Evolutionary conservation across 139 green algal genomes (phyloP), one percentile per base, ranked within the genome.

Genomic region (Haematococcus sp.): DNA sequence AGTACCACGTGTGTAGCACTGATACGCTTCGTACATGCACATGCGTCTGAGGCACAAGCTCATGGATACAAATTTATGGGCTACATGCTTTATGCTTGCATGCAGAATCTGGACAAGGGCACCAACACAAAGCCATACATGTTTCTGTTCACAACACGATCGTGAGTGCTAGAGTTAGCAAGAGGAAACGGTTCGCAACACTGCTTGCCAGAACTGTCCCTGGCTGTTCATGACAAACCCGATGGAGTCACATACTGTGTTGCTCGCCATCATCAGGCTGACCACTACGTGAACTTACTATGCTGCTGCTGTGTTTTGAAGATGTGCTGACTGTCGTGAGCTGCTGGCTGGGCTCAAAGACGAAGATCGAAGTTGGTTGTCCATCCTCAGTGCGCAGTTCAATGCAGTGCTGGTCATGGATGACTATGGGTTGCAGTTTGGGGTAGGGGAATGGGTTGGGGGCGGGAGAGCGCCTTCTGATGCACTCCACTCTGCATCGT

Each of bases 361-460:
- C 7, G 40, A 49, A 11, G 40, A 7, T 11, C 40, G 40, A 7
- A 49, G 40, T 11, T 49, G 40, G 40, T 11, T 49, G 40, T 49
- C 40, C 40, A 49, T 49, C 11, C 40, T 79, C 28, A 79, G 63
- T 1, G 34, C 73, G 0, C 73, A 79, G 65, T 79, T 79, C 64
- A 67, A 74, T 31, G 61, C 64, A 17, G 65, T 79, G 27, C 54
- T 79, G 25, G 73, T 33, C 7, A 52, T 79, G 35, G 73, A 79
- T 20, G 73, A 79, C 64, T 79, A 74, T 54, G n/a, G 23, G 9
- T 32, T 78, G 30, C 32, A 67, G 19, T 32, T 77, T 17, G 51
- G 51, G 51, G 68, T 73, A 49, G 40, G 40, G 7, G 11, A 7
- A 49, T 19, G 40, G 40, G 40, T 19, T 49, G 40, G 11, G 40